A percentile compares a stretch with the other conserved stretches of the same genome.
These are phyloP conservation scores for Penicillium sp. DNA, from an alignment of 2,329 filamentous ascomycete species.

Conservation along the genomic window DNA sequence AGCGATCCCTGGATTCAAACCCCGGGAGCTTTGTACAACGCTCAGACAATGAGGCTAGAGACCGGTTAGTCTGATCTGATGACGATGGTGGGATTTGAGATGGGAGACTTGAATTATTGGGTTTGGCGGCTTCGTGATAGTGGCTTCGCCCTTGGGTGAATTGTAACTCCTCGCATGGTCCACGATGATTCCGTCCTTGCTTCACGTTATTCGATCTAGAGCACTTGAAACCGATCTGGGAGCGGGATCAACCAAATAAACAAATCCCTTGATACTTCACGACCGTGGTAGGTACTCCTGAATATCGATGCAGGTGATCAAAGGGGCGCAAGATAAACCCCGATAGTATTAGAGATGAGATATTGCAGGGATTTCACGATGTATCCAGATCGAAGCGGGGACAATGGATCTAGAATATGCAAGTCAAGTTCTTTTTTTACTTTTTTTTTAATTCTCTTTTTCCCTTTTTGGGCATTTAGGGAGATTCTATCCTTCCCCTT, in stretches of 20 bases:
- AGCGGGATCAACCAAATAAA: neutral
- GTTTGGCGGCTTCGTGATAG: neutral
- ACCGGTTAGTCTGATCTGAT: too few species aligned
- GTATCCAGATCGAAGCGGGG: constrained; percentile 9
- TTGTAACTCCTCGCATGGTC: constrained; percentile 28
- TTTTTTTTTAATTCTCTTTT: constrained; percentile 2
- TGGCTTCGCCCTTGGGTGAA: too few species aligned
- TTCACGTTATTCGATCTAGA: constrained; percentile 24
- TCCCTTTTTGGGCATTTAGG: too few species aligned
- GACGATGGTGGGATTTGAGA: too few species aligned
- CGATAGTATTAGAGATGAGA: neutral
- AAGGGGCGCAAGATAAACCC: neutral
- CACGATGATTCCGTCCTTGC: constrained; percentile 28
- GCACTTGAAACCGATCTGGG: constrained; percentile 13
- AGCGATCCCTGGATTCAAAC: too few species aligned
- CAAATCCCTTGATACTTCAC: constrained; percentile 14
- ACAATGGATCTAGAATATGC: constrained; percentile 13
- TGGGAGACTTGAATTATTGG: too few species aligned
- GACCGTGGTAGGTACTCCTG: constrained; percentile 16
- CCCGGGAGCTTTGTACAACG: neutral
- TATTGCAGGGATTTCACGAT: constrained; percentile 16
- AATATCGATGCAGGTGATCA: constrained; percentile 17
- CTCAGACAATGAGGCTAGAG: too few species aligned
- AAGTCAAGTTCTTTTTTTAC: constrained; percentile 6
- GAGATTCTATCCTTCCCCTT: too few species aligned